Evolutionary conservation across 192 early-diverging fungal species (phyloP).

Genomic region (Chytriomyces hyalinus): DNA sequence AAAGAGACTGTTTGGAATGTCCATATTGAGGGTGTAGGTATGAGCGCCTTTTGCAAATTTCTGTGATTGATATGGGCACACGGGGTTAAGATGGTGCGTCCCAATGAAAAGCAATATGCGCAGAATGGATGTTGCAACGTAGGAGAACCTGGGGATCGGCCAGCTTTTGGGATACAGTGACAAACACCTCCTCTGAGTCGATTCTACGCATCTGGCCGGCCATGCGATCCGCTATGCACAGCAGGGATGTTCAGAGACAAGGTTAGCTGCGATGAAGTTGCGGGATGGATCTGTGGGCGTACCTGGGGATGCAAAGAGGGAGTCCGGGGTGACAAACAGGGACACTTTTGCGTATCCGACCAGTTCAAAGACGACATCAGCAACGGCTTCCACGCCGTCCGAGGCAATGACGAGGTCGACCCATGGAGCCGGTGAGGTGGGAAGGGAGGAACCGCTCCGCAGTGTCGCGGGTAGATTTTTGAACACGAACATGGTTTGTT

Average conservation of each 20-base stretch:
- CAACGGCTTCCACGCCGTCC: slow-evolving; percentile 15
- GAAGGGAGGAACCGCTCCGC: slow-evolving; percentile 1
- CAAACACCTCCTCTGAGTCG: slow-evolving; percentile 23
- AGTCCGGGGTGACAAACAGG: slow-evolving; percentile 4
- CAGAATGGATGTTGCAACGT: background rate
- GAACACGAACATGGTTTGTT: slow-evolving; percentile 9
- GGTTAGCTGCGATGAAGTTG: background rate
- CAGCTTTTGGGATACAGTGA: slow-evolving; percentile 13
- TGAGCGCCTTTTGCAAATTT: slow-evolving; percentile 14
- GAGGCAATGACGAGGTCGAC: slow-evolving; percentile 23
- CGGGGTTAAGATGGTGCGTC: background rate
- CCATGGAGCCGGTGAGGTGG: slow-evolving; percentile 13
- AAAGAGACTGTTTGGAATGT: slow-evolving; percentile 11
- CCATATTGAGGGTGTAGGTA: slow-evolving; percentile 12
- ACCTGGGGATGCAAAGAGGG: slow-evolving; percentile 17
- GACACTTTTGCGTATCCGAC: slow-evolving; percentile 23
- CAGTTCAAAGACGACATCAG: slow-evolving; percentile 17
- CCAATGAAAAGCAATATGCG: background rate
- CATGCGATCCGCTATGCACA: slow-evolving; percentile 1
- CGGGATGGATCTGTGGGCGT: background rate
- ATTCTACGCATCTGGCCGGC: slow-evolving; percentile 4
- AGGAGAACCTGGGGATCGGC: slow-evolving; percentile 26
- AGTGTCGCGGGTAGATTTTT: slow-evolving; percentile 13
- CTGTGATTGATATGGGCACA: background rate
- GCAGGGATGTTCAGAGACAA: background rate